Conservation (phyloP, 371 early-diverging fungal genomes). For the Blyttiomyces sp. region DNA sequence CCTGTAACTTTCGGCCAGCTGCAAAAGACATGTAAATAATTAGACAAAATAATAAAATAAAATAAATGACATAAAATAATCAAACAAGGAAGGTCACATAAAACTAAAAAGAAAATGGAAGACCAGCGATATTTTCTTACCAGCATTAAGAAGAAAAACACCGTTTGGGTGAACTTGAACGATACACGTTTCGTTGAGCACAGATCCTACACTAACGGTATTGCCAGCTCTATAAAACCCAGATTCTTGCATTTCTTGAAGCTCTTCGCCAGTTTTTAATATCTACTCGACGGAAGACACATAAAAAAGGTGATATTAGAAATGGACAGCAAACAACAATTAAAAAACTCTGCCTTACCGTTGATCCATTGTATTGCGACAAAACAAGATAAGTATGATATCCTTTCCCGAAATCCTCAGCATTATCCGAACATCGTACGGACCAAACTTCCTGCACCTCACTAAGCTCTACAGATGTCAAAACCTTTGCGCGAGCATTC, state of each 20-base stretch:
- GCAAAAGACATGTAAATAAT: slow-evolving; percentile 4
- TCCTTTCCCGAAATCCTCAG: slow-evolving; percentile 24
- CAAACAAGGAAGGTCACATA: too few species aligned
- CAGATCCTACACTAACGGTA: slow-evolving; percentile 69
- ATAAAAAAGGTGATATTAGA: not conserved
- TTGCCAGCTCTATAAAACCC: slow-evolving; percentile 76
- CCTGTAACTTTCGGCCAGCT: slow-evolving; percentile 61
- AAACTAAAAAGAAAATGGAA: too few species aligned
- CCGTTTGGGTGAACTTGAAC: slow-evolving; percentile 79
- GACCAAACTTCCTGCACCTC: slow-evolving; percentile 38
- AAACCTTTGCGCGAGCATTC: slow-evolving; percentile 70
- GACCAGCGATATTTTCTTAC: too few species aligned
- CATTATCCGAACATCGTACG: slow-evolving; percentile 19
- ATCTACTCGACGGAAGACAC: slow-evolving; percentile 39
- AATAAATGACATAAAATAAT: too few species aligned
- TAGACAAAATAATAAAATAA: not conserved
- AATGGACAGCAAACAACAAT: not conserved
- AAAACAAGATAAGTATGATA: slow-evolving; percentile 61
- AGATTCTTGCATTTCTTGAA: slow-evolving; percentile 70
- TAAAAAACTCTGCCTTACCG: slow-evolving; percentile 44
- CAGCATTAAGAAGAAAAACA: slow-evolving; percentile 62
- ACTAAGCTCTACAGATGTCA: slow-evolving; percentile 46
- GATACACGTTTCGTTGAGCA: slow-evolving; percentile 62
- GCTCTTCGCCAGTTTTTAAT: slow-evolving; percentile 77
- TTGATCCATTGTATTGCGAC: slow-evolving; percentile 60